Conservation (phyloP, 1,284 basidiomycete species). For the Moesziomyces parantarcticus region DNA sequence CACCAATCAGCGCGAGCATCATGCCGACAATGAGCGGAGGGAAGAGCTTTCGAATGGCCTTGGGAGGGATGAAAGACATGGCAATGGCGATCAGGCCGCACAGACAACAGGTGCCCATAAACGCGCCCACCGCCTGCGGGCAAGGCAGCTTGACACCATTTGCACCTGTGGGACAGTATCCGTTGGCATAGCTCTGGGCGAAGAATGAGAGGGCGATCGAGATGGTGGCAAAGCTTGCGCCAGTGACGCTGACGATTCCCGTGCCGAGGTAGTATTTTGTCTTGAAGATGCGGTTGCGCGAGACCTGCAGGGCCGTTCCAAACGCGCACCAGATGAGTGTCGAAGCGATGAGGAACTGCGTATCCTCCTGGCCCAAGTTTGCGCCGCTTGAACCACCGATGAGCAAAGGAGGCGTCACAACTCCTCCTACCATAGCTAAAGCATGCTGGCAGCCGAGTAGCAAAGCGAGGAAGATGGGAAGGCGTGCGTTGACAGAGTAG, state of each 20-base stretch:
- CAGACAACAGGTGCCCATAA: slow-evolving; percentile 36
- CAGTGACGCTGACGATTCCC: slow-evolving; percentile 36
- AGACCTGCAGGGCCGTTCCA: slow-evolving; percentile 28
- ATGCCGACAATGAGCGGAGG: slow-evolving; percentile 45
- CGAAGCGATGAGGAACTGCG: slow-evolving; percentile 41
- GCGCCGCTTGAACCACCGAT: slow-evolving; percentile 18
- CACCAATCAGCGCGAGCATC: slow-evolving; percentile 39
- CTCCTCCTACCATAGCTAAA: slow-evolving; percentile 30
- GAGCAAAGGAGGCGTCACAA: slow-evolving; percentile 36
- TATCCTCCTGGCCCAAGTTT: slow-evolving; percentile 14
- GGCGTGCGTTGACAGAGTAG: slow-evolving; percentile 23
- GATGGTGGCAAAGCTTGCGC: slow-evolving; percentile 38
- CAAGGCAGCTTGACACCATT: slow-evolving; percentile 29
- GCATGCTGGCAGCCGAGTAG: slow-evolving; percentile 26
- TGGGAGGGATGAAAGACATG: slow-evolving; percentile 40
- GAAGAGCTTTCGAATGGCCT: slow-evolving; percentile 36
- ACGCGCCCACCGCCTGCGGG: slow-evolving; percentile 30
- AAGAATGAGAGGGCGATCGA: slow-evolving; percentile 38
- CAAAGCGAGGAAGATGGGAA: slow-evolving; percentile 21
- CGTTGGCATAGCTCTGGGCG: slow-evolving; percentile 29
- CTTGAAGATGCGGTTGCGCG: slow-evolving; percentile 24
- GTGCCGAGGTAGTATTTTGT: slow-evolving; percentile 40
- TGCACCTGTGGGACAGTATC: slow-evolving; percentile 15
- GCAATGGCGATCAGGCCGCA: slow-evolving; percentile 28
- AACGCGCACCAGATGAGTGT: slow-evolving; percentile 40